These are phyloP conservation scores for Penicillium daleae DNA, from an alignment of 495 filamentous ascomycete species.

Conservation along the genomic window DNA sequence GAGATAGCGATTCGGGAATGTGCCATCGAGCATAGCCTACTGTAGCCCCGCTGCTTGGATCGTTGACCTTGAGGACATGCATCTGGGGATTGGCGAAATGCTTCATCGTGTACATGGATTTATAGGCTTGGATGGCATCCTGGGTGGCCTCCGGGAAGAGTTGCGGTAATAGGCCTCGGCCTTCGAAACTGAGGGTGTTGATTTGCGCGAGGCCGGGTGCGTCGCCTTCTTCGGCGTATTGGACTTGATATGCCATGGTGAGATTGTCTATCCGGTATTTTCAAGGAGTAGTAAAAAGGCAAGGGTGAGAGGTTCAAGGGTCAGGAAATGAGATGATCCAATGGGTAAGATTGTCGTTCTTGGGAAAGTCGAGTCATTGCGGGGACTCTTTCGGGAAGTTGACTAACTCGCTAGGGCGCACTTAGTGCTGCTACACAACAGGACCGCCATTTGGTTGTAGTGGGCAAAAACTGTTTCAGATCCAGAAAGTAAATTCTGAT, in stretches of 20 bases:
- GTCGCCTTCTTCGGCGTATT: slow-evolving; percentile 31
- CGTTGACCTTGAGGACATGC: slow-evolving; percentile 29
- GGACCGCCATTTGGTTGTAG: neutral
- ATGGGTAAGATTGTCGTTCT: neutral
- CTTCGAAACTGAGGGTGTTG: slow-evolving; percentile 29
- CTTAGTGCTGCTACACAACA: neutral
- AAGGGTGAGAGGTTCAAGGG: neutral
- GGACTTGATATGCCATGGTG: slow-evolving; percentile 22
- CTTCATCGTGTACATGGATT: slow-evolving; percentile 28
- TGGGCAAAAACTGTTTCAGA: neutral
- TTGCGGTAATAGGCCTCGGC: slow-evolving; percentile 9
- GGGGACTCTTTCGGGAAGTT: neutral
- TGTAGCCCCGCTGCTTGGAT: slow-evolving; percentile 20
- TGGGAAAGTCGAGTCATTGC: neutral
- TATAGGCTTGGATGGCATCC: slow-evolving; percentile 18
- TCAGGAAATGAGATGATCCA: neutral
- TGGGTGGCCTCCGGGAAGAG: slow-evolving; percentile 25
- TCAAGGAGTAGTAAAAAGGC: neutral
- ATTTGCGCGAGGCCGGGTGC: slow-evolving; percentile 24
- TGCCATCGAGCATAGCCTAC: slow-evolving; percentile 30
- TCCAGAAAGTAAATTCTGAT: too few species aligned
- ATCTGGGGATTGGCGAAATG: slow-evolving; percentile 29
- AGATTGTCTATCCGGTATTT: neutral
- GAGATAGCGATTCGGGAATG: slow-evolving; percentile 21
- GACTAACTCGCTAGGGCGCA: neutral